Base-by-base conservation (phyloP, 495 filamentous ascomycete species). In the Podospora anserina region DNA sequence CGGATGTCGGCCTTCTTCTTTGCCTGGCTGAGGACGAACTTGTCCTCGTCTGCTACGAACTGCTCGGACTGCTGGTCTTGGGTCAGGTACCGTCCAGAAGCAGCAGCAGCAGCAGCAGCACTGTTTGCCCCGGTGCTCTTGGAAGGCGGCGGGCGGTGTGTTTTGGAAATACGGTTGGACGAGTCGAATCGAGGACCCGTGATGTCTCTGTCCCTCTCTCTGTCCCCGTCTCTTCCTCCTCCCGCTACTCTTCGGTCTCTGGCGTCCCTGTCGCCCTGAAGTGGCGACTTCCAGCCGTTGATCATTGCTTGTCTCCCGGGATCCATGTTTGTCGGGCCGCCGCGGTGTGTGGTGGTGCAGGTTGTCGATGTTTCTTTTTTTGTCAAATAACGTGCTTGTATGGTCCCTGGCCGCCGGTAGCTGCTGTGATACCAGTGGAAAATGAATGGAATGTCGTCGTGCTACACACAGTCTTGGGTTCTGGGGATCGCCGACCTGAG, bases 1-100 rank as follows among this genome's bases (percentile, higher is more conserved):
- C 95, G 89, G 66, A 99, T 96, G 72, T 93, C 92, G 53, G 95
- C 94, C 82, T 97, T 98, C 82, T 96, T 98, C 82, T 97, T 98
- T 28, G 95, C 90, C 77, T 99, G 95, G 77, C 94, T 93, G 70
- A 99, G 82, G 23, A 99, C 95, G 74, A 99, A 99, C 64, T 90
- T 87, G 80, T 98, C 95, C 78, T 99, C 95, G 75, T 95, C 91
- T 64, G 94, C 89, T 26, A 99, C 90, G 86, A 96, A 99, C 72
- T 89, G 83, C 54, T 89, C 84, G 71, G 87, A 91, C 71, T 92
- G 92, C 76, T 94, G 89, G 65, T 92, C 91, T 66, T 82, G 80
- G 4, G 78, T 83, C 55, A 84, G 72, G 69, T 82, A 84, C 64
- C 73, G 77, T 34, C 74, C 73, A 32, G 30, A 4, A 13, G 71